These are phyloP conservation scores for Cruciata laevipes DNA, from an alignment of 257 asterid species.

Conservation along the genomic window DNA sequence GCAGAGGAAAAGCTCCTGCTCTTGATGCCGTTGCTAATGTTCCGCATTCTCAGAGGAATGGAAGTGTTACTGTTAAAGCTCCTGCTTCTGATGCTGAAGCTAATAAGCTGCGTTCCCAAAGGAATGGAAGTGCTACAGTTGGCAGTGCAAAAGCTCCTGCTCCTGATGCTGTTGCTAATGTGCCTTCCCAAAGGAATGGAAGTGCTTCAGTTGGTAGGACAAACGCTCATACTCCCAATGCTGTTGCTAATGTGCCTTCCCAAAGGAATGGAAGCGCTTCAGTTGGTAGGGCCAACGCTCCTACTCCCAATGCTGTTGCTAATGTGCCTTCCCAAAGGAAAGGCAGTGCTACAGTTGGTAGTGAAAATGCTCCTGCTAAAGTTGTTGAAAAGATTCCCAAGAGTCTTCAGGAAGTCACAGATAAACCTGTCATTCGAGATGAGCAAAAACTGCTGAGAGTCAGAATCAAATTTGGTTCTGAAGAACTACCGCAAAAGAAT, in stretches of 20 bases:
- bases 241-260: background rate
- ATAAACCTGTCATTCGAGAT: constrained; percentile 30
- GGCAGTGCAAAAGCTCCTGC: constrained; percentile 21
- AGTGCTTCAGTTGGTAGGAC: background rate
- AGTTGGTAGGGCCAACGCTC: background rate
- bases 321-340: background rate
- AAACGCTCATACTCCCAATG: background rate
- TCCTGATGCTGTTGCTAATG: constrained; percentile 34
- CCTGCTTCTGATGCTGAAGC: constrained; percentile 35
- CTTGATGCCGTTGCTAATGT: constrained; percentile 10
- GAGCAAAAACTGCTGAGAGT: constrained; percentile 55
- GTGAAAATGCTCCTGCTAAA: constrained; percentile 30
- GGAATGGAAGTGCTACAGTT: constrained; percentile 30
- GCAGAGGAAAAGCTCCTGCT: no score
- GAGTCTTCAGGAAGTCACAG: constrained; percentile 35
- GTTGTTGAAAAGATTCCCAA: constrained; percentile 35
- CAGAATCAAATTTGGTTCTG: constrained; percentile 71
- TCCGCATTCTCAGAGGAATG: background rate
- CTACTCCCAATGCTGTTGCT: constrained; percentile 9
- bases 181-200: constrained; percentile 13
- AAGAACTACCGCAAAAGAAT: constrained; percentile 46
- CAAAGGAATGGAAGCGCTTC: background rate
- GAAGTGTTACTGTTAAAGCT: constrained; percentile 23
- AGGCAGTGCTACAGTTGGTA: constrained; percentile 25
- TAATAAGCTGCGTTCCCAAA: constrained; percentile 34